Evolutionary conservation across 768 basidiomycete genomes (phyloP).

Genomic region (Lactarius indigo): DNA sequence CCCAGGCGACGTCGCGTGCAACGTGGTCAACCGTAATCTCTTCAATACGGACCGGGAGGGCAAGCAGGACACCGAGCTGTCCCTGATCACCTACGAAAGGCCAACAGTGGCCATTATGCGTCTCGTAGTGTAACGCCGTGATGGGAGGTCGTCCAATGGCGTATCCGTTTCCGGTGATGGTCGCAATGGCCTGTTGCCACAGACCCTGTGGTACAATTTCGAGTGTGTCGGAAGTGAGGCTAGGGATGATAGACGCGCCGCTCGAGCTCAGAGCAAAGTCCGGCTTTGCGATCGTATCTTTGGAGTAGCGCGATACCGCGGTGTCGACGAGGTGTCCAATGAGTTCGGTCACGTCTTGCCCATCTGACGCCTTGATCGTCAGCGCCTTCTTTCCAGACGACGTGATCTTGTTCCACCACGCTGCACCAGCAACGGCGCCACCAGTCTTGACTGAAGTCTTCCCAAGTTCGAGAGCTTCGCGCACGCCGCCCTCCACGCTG

Average conservation of each 20-base stretch:
- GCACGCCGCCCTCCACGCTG: conserved; percentile 57
- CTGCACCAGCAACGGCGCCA: conserved; percentile 36
- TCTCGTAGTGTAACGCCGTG: conserved; percentile 83
- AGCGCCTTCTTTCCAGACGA: conserved; percentile 37
- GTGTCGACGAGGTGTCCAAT: conserved; percentile 74
- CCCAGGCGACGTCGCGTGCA: conserved; percentile 74
- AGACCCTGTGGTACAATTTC: conserved; percentile 56
- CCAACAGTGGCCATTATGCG: conserved; percentile 87
- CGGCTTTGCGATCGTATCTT: conserved; percentile 75
- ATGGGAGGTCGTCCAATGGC: conserved; percentile 79
- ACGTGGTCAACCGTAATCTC: conserved; percentile 88
- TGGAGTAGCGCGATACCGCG: conserved; percentile 63
- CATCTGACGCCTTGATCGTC: conserved; percentile 70
- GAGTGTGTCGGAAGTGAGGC: conserved; percentile 77
- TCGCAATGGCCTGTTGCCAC: conserved; percentile 45
- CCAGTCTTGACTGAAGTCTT: conserved; percentile 44
- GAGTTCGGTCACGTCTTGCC: conserved; percentile 66
- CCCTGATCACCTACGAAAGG: conserved; percentile 78
- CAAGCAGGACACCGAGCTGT: conserved; percentile 79
- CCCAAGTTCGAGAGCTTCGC: conserved; percentile 68
- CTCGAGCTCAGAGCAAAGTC: conserved; percentile 86
- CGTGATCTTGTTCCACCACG: conserved; percentile 71
- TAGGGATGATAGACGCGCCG: conserved; percentile 78
- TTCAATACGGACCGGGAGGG: conserved; percentile 51
- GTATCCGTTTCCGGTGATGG: conserved; percentile 56